Percentiles rank a stretch among this genome's conserved stretches.
These are phyloP conservation scores for Camptophora hylomeconis DNA, from an alignment of 2,329 filamentous ascomycete genomes.

Conservation along the genomic window DNA sequence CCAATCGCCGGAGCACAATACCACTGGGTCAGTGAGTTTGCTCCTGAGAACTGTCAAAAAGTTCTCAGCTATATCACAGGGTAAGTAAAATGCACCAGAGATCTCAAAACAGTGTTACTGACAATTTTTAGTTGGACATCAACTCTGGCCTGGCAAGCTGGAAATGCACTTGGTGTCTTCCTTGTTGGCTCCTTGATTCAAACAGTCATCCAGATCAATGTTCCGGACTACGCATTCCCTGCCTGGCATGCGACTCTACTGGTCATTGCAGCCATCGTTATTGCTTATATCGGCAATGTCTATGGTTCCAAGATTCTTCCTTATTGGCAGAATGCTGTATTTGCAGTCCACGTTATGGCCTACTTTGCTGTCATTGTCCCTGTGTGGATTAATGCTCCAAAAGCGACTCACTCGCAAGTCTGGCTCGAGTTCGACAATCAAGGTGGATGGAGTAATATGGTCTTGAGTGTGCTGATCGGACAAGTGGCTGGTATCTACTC, in stretches of 20 bases:
- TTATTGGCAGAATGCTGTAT: slow-evolving; percentile 24
- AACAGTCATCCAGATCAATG: slow-evolving; percentile 28
- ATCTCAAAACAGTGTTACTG: background rate
- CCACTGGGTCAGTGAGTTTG: slow-evolving; percentile 33
- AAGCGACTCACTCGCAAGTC: slow-evolving; percentile 18
- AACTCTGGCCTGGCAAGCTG: slow-evolving; percentile 38
- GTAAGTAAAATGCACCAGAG: slow-evolving; percentile 10
- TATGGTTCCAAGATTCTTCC: slow-evolving; percentile 23
- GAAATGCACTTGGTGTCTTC: slow-evolving; percentile 34
- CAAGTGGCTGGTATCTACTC: background rate
- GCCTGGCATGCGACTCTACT: slow-evolving; percentile 38
- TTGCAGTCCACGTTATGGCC: slow-evolving; percentile 26
- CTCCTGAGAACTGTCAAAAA: slow-evolving; percentile 34
- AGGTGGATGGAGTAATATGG: slow-evolving; percentile 26
- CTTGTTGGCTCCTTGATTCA: slow-evolving; percentile 37
- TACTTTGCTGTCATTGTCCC: slow-evolving; percentile 23
- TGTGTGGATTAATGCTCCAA: slow-evolving; percentile 23
- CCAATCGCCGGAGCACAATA: slow-evolving; percentile 35
- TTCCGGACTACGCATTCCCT: slow-evolving; percentile 27
- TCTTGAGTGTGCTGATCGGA: slow-evolving; percentile 11
- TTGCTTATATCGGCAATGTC: slow-evolving; percentile 32
- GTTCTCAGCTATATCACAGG: slow-evolving; percentile 42
- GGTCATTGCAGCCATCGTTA: slow-evolving; percentile 31
- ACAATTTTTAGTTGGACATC: slow-evolving; percentile 31
- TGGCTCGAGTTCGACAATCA: slow-evolving; percentile 26